A percentile compares a stretch with the other conserved stretches of the same genome.
These are phyloP conservation scores for Albifimbria verrucaria DNA, from an alignment of 2,329 filamentous ascomycete genomes.

Conservation along the genomic window DNA sequence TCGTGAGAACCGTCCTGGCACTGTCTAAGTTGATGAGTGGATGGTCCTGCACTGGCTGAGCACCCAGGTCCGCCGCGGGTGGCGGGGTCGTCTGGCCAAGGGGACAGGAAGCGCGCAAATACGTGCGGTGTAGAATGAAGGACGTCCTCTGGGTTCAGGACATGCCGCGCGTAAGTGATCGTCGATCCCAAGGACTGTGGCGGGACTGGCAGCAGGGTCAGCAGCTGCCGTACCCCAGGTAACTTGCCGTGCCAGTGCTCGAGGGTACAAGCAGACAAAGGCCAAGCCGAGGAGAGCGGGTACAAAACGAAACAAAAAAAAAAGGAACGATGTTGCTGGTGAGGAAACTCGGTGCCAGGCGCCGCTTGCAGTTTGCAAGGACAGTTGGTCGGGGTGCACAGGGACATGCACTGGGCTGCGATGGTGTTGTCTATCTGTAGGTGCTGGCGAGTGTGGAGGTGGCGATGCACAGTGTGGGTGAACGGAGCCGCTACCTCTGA, in stretches of 20 bases:
- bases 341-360: no score
- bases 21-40: no score
- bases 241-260: no score
- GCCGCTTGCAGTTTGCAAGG: no score
- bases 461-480: constrained; percentile 22
- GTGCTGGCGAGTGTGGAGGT: constrained; percentile 17
- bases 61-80: not conserved
- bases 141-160: not conserved
- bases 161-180: not conserved
- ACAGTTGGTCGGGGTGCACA: not conserved
- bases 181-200: not conserved
- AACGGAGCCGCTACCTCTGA: constrained; percentile 8
- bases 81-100: not conserved
- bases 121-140: not conserved
- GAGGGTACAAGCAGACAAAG: no score
- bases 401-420: not conserved
- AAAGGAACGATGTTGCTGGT: no score
- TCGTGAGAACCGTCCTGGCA: not conserved
- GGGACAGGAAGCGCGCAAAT: not conserved
- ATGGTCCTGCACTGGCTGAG: no score
- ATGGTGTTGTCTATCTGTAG: not conserved
- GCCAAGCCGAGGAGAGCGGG: no score
- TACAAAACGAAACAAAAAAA: no score
- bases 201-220: not conserved
- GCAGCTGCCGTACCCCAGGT: not conserved